These are phyloP conservation scores for Populus nigra DNA, from an alignment of 345 rosid species.

Conservation along the genomic window DNA sequence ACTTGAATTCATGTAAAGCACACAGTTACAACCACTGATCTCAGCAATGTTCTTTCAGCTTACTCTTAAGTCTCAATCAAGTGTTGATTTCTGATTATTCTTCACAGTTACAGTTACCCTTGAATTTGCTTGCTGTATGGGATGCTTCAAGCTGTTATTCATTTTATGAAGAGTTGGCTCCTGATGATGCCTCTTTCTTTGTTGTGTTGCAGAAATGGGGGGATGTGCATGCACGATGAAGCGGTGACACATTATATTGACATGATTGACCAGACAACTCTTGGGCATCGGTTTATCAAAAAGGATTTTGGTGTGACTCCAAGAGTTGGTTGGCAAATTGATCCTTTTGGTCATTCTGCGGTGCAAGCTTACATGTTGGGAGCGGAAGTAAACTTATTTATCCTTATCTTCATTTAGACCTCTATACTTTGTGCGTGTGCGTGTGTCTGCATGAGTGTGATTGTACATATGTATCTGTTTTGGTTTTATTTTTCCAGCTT, in stretches of 20 bases:
- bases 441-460: too few relatives aligned
- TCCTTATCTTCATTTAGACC: slow-evolving; percentile 2
- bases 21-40: background rate
- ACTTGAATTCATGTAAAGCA: slow-evolving; percentile 76
- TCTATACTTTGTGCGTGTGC: background rate
- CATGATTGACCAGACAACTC: slow-evolving; percentile 97
- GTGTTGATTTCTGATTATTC: background rate
- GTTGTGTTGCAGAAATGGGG: slow-evolving; percentile 75
- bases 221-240: slow-evolving; percentile 99
- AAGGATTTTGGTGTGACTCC: slow-evolving; percentile 83
- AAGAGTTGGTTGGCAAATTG: slow-evolving; percentile 99
- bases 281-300: slow-evolving; percentile 80
- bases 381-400: slow-evolving; percentile 57
- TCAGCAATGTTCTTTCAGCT: background rate
- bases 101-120: background rate
- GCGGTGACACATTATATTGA: slow-evolving; percentile 90
- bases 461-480: too few relatives aligned
- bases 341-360: slow-evolving; percentile 98
- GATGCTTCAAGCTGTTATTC: background rate
- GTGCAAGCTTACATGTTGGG: slow-evolving; percentile 96
- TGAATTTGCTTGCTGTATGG: background rate
- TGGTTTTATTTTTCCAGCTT: slow-evolving; percentile 2
- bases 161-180: background rate
- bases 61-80: background rate
- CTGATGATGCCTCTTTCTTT: slow-evolving; percentile 1